Evolutionary conservation across 768 basidiomycete species (phyloP), one percentile per base, ranked within the genome.

Genomic region (Trametes sanguinea): DNA sequence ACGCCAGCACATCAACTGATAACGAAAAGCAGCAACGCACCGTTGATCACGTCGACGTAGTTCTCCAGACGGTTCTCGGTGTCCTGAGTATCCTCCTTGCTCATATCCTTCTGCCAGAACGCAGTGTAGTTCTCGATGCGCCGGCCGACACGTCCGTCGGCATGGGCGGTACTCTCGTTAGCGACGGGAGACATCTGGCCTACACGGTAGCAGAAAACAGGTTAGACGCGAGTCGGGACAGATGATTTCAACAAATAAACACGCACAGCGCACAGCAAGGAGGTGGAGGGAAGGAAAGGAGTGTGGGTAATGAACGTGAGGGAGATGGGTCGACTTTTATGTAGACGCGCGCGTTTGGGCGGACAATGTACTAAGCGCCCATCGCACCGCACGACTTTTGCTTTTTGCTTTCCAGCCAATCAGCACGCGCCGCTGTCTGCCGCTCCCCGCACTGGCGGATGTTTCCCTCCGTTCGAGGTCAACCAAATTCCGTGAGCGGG

Each of bases 1-100:
- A 7, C 39, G 45, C 52, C 43, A 51, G 55, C 47, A 33, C 57
- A 57, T 53, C 52, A 35, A 33, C 17, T 50, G 3, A 47, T 10
- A 60, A 16, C 55, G 4, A 30, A 46, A n/a, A 32, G 22, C 32
- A 22, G 76, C 17, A 22, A 64, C 82, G 56, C 53, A 92, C 93
- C 94, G 66, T 97, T 96, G 62, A 98, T 92, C 62, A 99, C 93
- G 55, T 97, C 94, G 11, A 90, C 88, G 75, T 98, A 98, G 70
- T 85, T 85, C 42, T 84, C 84, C 46, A 95, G 76, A 62, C 96
- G 84, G 70, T 86, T 87, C 60, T 88, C 81, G 62, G 82, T 90
- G 74, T 92, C 83, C 11, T 75, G 77, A 4, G 81, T 78, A 51
- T 73, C 76, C 76, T 98, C 95, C 68, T 88, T 81, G 14, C 75